phyloP scores from a whole-genome alignment of 306 rosid species.

The Ochetophila trinervis region DNA sequence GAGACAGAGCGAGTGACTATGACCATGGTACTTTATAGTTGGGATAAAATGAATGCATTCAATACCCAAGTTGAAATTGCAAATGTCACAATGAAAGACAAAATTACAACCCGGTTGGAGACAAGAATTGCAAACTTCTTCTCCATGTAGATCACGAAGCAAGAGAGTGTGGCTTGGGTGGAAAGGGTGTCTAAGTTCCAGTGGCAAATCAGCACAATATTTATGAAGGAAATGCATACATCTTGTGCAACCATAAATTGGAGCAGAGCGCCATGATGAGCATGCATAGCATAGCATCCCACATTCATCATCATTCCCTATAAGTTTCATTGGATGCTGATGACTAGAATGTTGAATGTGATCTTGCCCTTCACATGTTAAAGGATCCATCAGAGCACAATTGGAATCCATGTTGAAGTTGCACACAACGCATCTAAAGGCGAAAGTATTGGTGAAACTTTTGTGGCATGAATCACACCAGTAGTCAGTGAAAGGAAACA shows the following conservation, averaged over 20 bases:
- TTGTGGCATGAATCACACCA: background rate
- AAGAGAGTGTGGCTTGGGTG: background rate
- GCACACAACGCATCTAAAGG: background rate
- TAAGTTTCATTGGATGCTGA: background rate
- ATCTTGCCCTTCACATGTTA: background rate
- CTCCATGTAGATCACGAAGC: background rate
- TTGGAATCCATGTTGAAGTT: background rate
- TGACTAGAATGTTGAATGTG: constrained; percentile 5
- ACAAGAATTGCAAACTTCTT: background rate
- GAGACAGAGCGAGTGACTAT: background rate
- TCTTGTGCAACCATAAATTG: background rate
- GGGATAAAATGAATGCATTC: background rate
- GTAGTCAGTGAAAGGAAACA: background rate
- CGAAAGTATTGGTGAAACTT: background rate
- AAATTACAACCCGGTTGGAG: background rate
- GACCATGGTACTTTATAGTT: background rate
- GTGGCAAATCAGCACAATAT: background rate
- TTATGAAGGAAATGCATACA: background rate
- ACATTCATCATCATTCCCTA: background rate
- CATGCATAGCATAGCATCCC: background rate
- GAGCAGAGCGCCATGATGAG: background rate
- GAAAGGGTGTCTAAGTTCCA: background rate
- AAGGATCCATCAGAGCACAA: background rate
- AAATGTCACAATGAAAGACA: background rate
- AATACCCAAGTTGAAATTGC: background rate